A percentile compares a stretch with the other conserved stretches of the same genome.
phyloP scores from a whole-genome alignment of 2,329 filamentous ascomycete genomes.

The Sporothrix variecibatus region DNA sequence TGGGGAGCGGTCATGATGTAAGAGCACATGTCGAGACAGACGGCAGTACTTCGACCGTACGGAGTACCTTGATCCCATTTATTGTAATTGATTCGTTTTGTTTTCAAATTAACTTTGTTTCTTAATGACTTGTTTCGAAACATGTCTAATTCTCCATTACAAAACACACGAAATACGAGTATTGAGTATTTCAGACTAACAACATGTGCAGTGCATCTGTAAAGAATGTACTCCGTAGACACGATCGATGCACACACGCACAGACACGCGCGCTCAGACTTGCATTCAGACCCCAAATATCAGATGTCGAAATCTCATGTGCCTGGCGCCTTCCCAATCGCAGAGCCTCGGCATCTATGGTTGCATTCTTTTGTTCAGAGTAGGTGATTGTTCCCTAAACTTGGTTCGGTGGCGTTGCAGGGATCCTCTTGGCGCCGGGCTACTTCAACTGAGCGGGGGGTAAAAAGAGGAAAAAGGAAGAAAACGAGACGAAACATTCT shows the following conservation, averaged over 20 bases:
- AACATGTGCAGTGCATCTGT: neutral
- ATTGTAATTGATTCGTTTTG: neutral
- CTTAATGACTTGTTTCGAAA: neutral
- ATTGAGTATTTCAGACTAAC: neutral
- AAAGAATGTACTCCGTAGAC: neutral
- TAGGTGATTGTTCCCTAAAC: neutral
- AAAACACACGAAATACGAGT: neutral
- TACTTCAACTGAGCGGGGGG: neutral
- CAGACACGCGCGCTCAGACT: neutral
- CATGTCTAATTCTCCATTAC: neutral
- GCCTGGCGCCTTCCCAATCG: neutral
- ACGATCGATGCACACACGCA: neutral
- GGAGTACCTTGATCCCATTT: too few species aligned
- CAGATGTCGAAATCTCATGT: constrained; percentile 3
- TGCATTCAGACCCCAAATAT: neutral
- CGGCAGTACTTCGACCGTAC: too few species aligned
- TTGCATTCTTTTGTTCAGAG: neutral
- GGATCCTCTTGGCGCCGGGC: neutral
- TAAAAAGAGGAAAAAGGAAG: neutral
- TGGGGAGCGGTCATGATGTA: neutral
- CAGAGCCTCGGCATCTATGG: constrained; percentile 14
- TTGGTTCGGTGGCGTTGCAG: neutral
- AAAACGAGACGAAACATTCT: neutral
- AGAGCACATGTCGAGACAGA: neutral
- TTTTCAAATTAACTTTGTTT: neutral